phyloP scores from a whole-genome alignment of 2,329 filamentous ascomycete genomes.

The Penicillium freii region DNA sequence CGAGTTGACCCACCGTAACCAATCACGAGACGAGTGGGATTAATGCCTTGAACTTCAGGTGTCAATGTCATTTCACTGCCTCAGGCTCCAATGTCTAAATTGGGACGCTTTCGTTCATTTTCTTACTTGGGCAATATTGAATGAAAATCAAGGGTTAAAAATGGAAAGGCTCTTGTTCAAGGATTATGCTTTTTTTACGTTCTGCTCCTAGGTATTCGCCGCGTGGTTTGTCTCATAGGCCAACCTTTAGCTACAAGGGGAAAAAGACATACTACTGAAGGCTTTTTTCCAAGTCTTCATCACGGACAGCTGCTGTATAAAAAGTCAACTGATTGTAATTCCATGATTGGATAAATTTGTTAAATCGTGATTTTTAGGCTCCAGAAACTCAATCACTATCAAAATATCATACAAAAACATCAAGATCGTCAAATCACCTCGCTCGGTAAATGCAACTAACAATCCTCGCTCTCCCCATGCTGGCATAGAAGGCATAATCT shows the following conservation, averaged over 20 bases:
- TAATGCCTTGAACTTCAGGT: conserved; percentile 15
- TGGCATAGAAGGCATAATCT: background rate
- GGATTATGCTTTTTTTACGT: background rate
- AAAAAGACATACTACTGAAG: too few species aligned
- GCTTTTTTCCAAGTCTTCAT: background rate
- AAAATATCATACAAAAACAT: background rate
- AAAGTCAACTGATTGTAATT: background rate
- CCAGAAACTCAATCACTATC: background rate
- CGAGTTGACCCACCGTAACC: conserved; percentile 23
- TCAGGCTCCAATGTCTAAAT: conserved; percentile 1
- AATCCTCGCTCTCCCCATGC: background rate
- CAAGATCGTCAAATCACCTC: background rate
- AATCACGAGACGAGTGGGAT: conserved; percentile 19
- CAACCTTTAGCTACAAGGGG: background rate
- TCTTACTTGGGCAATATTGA: background rate
- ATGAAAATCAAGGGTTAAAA: background rate
- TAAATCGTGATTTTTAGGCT: too few species aligned
- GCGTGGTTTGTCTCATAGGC: background rate
- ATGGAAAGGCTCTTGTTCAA: background rate
- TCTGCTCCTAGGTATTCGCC: background rate
- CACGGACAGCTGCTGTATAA: background rate
- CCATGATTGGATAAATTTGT: background rate
- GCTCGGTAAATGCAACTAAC: conserved; percentile 1
- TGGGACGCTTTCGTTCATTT: background rate
- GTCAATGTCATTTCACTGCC: background rate